Base-by-base conservation (phyloP, 2,329 filamentous ascomycete genomes). In the Exophiala sp. region DNA sequence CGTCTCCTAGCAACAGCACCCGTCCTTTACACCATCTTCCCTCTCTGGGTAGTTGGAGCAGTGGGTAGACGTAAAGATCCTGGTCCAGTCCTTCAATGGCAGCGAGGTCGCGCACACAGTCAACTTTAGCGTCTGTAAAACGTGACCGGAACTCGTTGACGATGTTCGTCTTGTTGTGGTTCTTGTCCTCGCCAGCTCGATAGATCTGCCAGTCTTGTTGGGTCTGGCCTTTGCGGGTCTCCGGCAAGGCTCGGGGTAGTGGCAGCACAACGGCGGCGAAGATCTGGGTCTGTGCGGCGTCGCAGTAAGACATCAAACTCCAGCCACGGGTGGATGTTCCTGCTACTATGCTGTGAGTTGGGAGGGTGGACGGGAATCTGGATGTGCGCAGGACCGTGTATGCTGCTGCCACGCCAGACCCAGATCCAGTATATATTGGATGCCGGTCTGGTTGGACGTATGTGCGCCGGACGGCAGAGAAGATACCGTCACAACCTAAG, bases 401-500 rank as follows among this genome's bases (percentile, higher is more conserved):
- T 33, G n/a, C 24, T 8, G 62, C 64, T 35, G 68, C 62, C 12
- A 69, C 48, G 5, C 63, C 65, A 59, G 54, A 52, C 4, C 21
- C 18, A 38, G 70, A 58, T 16, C 70, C 69, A 1, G 70, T 69
- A 54, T 72, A 73, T 20, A 65, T 66, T 7, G 70, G 62, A 4
- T 14, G 43, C 16, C 52, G 46, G 3, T 16, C 53, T 3, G 68
- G 66, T 53, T 70, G 65, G 34, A 73, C 63, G 46, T 67, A 61
- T 2, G 58, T 35, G 12, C 48, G 62, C 8, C 72, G 68, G 9
- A 72, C 68, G 29, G 59, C 53, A 1, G 71, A 73, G 47, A 73
- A 71, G 21, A 73, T 70, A 1, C 72, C 71, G 59, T 74, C 71
- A 58, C 71, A 73, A 1, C 71, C 72, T 11, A 74, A 57, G 3